Base-by-base conservation (phyloP, 2,329 filamentous ascomycete genomes). In the Zymoseptoria tritici region DNA sequence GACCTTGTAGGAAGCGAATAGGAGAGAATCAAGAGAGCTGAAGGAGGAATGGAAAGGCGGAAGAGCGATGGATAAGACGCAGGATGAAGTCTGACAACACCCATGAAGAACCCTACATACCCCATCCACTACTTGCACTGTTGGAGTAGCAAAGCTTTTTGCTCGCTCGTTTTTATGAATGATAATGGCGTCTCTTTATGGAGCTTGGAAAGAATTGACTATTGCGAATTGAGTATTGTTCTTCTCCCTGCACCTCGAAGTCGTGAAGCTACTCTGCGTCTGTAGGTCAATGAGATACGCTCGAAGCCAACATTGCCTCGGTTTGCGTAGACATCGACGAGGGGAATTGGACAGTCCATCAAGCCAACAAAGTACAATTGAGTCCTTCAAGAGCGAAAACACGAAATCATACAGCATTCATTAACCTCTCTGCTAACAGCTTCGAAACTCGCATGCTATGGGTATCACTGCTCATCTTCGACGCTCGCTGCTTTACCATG, bases 381-480 rank as follows among this genome's bases (percentile, higher is more conserved):
- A 49, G 4, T 9, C n/a, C 20, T 24, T 29, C 6, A 51, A 56
- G 31, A 26, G 20, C 50, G 29, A 26, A 26, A 26, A 26, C 24
- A 6, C 20, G 9, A 20, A 46, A 46, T 46, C 36, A 46, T 46
- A 46, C 36, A 46, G 36, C 16, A n/a, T n/a, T n/a, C 36, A 46
- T 16, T n/a, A 46, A 46, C 36, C 9, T 53, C 22, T 16, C 22
- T 26, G 20, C 52, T 29, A 29, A 53, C 9, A 31, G 29, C 54
- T 58, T 52, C 57, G 21, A 60, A 55, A 55, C 29, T 58, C 54
- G 49, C 60, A 55, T 63, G 57, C 59, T 62, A 57, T 62, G 64
- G 64, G 64, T 66, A 66, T 66, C 63, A 65, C 59, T 63, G 60
- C 57, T 62, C 57, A 52, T 57, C 29, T 52, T 16, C 16, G 26